Evolutionary conservation across 257 asterid genomes (phyloP), one percentile per base, ranked within the genome.

Genomic region (Phtheirospermum japonicum): DNA sequence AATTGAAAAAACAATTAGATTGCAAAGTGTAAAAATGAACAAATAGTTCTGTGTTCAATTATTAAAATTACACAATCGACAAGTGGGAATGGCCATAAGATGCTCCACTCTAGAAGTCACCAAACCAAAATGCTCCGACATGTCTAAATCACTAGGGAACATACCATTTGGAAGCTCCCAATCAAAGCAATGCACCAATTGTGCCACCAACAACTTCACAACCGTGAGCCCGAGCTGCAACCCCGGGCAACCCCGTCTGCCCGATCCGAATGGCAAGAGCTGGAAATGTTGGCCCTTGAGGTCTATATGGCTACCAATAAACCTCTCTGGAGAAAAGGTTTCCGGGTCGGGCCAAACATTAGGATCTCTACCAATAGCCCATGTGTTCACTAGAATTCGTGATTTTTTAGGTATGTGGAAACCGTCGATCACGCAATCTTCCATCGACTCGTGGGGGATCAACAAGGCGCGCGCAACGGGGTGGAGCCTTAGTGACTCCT

Each of bases 161-260:
- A 51, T 33, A 19, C 69, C 82, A 18, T 57, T 43, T 0, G 76
- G 82, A 65, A 76, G 82, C 64, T 60, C 57, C 82, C 78, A 76
- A 43, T 76, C 71, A 33, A 72, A 76, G 63, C 78, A 76, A 69
- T 76, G 82, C 52, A 73, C 78, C 58, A 76, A 34, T 18, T 76
- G 82, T 0, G 82, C 68, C 45, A 76, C 16, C 39, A 72, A 14
- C n/a, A 76, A 14, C 9, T 61, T 67, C 19, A 76, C 73, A 10
- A 63, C 0, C 6, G 56, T 34, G 9, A 77, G 57, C 12, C 74
- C 82, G 7, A 77, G 23, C 11, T 72, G 70, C 50, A 69, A 0
- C 11, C 78, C 79, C 0, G 78, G 82, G 36, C 78, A 77, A 3
- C 76, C 43, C 60, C 82, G 32, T 4, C 82, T 58, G 10, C 73